A percentile compares a stretch with the other conserved stretches of the same genome.
These are phyloP conservation scores for Nitzschia putrida DNA, from an alignment of 108 stramenopile species.

Conservation along the genomic window DNA sequence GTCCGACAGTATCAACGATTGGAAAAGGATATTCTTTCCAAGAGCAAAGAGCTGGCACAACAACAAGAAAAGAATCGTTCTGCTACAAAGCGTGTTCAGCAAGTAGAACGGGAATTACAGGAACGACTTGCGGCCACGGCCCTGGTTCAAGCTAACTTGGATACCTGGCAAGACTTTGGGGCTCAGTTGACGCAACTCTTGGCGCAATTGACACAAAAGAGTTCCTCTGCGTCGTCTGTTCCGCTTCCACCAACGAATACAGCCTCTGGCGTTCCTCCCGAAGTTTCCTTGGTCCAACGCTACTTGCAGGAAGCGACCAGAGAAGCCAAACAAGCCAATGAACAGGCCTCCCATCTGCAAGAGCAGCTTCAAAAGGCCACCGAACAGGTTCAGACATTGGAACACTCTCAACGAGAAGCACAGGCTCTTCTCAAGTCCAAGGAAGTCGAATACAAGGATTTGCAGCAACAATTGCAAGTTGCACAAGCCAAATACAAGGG, in stretches of 20 bases:
- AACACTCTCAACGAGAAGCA: conserved; percentile 32
- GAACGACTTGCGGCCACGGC: conserved; percentile 21
- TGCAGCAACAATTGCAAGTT: conserved; percentile 8
- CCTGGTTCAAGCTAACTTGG: conserved; percentile 36
- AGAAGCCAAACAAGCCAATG: conserved; percentile 26
- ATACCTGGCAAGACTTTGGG: conserved; percentile 58
- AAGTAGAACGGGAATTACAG: conserved; percentile 50
- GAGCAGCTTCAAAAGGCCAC: conserved; percentile 33
- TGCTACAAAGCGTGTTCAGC: conserved; percentile 36
- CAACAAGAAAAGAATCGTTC: conserved; percentile 51
- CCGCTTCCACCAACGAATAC: background rate
- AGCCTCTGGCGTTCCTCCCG: conserved; percentile 39
- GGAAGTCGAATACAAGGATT: conserved; percentile 7
- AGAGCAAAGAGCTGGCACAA: conserved; percentile 44
- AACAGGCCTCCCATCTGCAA: conserved; percentile 33
- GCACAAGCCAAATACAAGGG: conserved; percentile 18
- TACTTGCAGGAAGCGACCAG: conserved; percentile 46
- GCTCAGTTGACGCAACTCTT: background rate
- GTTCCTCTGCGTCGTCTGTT: background rate
- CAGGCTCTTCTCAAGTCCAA: conserved; percentile 3
- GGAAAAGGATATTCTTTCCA: conserved; percentile 42
- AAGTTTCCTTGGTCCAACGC: conserved; percentile 53
- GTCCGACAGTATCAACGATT: conserved; percentile 63
- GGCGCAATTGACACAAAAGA: background rate
- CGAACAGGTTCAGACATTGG: conserved; percentile 34